Base-by-base conservation (phyloP, 495 filamentous ascomycete genomes). In the Aspergillus carlsbadensis region DNA sequence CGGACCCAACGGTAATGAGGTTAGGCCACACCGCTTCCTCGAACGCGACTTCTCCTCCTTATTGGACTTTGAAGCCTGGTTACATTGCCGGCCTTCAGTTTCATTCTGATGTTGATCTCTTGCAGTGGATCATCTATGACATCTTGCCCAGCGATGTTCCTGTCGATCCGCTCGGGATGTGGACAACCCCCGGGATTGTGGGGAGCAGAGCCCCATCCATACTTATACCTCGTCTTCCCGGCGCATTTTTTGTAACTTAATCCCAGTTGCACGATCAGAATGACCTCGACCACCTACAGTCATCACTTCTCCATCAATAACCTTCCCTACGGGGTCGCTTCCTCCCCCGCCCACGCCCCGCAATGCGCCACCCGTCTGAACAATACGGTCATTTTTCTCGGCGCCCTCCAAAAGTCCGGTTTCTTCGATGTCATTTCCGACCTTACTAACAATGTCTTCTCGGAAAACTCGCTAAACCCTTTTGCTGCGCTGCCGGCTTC, bases 241-340 rank as follows among this genome's bases (percentile, higher is more conserved):
- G 36, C 46, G 46, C 14, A 35, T 18, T 39, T 35, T 13, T 39
- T 5, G 1, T 14, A 51, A 14, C 35, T 44, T 10, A 34, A 22
- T 24, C 26, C 10, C 2, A 47, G 15, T 15, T 14, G 26, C 26
- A 29, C 22, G 10, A 31, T 24, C 20, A 55, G 44, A 49, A 71
- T 69, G 65, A 56, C 64, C 13, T 69, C 65, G 43, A 45, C 61
- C 5, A 51, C 58, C 2, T 69, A 66, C 35, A 57, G 50, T 37
- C 57, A 55, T 31, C 67, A 69, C 18, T 72, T 69, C 52, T 69
- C 90, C 14, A 71, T 95, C 36, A 73, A 81, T 59, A 96, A 96
- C 69, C 84, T 96, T 56, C 91, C 91, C 7, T 93, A 92, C 68
- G 90, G 91, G 54, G 85, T 95, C 58, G 86, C 93, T 60, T 81